phyloP scores from a whole-genome alignment of 2,329 filamentous ascomycete species.

The Colletotrichum theobromicola region DNA sequence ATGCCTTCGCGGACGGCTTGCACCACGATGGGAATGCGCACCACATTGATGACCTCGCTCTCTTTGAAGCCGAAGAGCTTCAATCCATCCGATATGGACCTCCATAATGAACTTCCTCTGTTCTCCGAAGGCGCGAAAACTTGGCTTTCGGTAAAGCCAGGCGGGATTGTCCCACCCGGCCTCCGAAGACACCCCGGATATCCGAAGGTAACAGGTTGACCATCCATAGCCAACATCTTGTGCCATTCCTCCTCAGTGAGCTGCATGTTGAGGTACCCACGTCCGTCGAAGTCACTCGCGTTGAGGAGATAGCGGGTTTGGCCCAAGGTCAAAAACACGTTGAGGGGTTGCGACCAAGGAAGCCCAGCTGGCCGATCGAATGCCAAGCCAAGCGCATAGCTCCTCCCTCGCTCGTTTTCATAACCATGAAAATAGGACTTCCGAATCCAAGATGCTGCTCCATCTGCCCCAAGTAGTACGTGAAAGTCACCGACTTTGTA shows the following conservation, averaged over 20 bases:
- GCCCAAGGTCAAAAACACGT: slow-evolving; percentile 39
- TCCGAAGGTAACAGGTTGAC: slow-evolving; percentile 36
- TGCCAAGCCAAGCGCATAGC: slow-evolving; percentile 31
- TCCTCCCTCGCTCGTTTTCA: slow-evolving; percentile 36
- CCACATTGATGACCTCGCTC: neutral
- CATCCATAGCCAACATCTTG: slow-evolving; percentile 26
- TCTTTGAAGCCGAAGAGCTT: neutral
- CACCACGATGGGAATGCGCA: neutral
- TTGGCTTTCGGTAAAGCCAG: neutral
- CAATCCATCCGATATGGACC: neutral
- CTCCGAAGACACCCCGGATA: slow-evolving; percentile 31
- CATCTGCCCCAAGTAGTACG: slow-evolving; percentile 38
- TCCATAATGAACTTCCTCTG: neutral
- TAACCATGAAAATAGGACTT: slow-evolving; percentile 37
- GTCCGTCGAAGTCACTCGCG: slow-evolving; percentile 39
- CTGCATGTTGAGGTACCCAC: slow-evolving; percentile 29
- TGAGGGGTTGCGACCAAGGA: slow-evolving; percentile 38
- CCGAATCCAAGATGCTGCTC: slow-evolving; percentile 39
- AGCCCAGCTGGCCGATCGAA: slow-evolving; percentile 32
- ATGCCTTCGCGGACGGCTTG: neutral
- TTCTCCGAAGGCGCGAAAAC: neutral
- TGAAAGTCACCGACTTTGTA: slow-evolving; percentile 38
- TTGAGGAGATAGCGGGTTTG: slow-evolving; percentile 42
- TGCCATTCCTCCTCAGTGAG: slow-evolving; percentile 40
- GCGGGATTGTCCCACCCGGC: neutral